Conservation (phyloP, 139 green algal species). For the Picochlorum sp. region DNA sequence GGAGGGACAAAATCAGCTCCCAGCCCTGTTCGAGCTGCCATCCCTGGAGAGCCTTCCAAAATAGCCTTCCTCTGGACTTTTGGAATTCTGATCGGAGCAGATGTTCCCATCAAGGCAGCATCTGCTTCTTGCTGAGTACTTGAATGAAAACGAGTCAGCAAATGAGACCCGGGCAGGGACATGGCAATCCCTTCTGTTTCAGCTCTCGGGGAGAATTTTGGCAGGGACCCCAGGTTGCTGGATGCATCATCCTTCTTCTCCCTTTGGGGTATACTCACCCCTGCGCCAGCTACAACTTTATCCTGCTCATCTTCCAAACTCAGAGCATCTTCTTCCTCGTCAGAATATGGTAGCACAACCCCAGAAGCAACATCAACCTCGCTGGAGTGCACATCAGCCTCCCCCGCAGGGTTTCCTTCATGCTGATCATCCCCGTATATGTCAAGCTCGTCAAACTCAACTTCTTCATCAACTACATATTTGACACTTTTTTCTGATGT, state of each 20-base stretch:
- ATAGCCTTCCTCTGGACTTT: conserved; percentile 24
- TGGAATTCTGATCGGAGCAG: conserved; percentile 46
- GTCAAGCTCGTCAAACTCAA: background rate
- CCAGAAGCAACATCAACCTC: conserved; percentile 1
- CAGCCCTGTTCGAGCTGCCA: conserved; percentile 2
- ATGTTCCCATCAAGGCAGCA: conserved; percentile 29
- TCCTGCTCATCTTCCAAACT: background rate
- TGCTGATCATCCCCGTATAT: background rate
- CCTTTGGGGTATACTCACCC: background rate
- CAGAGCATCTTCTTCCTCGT: background rate
- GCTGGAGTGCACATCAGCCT: background rate
- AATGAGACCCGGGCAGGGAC: background rate
- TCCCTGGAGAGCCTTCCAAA: background rate
- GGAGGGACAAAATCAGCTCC: conserved; percentile 33
- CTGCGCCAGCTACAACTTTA: background rate
- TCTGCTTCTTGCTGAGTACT: background rate
- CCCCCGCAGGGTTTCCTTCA: background rate
- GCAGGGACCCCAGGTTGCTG: too few species aligned
- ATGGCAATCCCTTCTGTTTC: background rate
- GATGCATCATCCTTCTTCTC: too few species aligned
- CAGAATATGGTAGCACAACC: background rate
- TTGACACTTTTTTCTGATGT: too few species aligned
- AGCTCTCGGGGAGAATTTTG: too few species aligned
- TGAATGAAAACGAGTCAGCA: background rate
- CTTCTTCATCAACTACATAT: background rate